Conservation (phyloP, 2,329 filamentous ascomycete species). For the Myriosclerotinia duriaeana region DNA sequence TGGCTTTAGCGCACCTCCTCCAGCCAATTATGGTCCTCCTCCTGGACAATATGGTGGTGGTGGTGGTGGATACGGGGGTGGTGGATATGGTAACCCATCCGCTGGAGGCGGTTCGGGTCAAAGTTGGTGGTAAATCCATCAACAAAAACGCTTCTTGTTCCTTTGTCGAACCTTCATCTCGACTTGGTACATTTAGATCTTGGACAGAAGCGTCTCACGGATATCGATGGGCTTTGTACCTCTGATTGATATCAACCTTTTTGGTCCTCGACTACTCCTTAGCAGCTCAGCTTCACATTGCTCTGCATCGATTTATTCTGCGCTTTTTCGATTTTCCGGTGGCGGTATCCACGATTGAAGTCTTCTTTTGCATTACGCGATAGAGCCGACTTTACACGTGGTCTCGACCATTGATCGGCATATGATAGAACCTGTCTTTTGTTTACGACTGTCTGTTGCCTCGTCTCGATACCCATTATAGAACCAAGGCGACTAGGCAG, state of each 20-base stretch:
- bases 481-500: conserved; percentile 39
- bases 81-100: conserved; percentile 58
- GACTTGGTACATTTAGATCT: conserved; percentile 32
- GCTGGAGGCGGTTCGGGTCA: conserved; percentile 43
- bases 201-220: conserved; percentile 36
- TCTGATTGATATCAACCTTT: conserved; percentile 25
- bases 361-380: conserved; percentile 35
- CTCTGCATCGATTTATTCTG: conserved; percentile 28
- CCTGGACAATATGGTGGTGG: conserved; percentile 42
- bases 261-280: conserved; percentile 25
- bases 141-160: conserved; percentile 31
- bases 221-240: conserved; percentile 33
- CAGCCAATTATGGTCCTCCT: conserved; percentile 53
- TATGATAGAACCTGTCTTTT: conserved; percentile 44
- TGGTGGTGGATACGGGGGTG: conserved; percentile 52
- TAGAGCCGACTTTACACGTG: conserved; percentile 34
- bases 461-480: conserved; percentile 41
- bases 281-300: conserved; percentile 30
- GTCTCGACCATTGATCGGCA: conserved; percentile 40
- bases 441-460: conserved; percentile 37
- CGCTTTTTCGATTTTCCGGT: conserved; percentile 39
- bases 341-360: conserved; percentile 36
- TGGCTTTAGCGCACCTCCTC: conserved; percentile 55
- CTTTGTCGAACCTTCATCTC: conserved; percentile 29
- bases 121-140: conserved; percentile 55